Conservation (phyloP, 2,329 filamentous ascomycete species). For the Pestalotiopsis sp. region DNA sequence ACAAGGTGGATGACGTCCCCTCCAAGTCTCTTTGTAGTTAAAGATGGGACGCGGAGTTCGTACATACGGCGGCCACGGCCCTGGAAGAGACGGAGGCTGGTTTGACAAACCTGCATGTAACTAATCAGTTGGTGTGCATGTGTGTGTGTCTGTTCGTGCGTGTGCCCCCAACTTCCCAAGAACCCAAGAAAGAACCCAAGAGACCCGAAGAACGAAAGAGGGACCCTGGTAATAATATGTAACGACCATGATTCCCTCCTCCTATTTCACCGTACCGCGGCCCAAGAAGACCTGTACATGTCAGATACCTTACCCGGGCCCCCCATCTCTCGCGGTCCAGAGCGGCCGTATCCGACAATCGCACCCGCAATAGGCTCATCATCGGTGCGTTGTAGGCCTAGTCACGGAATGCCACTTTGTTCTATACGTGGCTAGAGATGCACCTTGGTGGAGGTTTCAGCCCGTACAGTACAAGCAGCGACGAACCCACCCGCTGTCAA, state of each 20-base stretch:
- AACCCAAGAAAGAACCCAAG: too few species aligned
- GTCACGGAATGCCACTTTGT: neutral
- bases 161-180: too few species aligned
- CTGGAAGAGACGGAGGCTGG: neutral
- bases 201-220: too few species aligned
- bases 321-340: constrained; percentile 1
- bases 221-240: neutral
- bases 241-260: neutral
- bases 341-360: constrained; percentile 5
- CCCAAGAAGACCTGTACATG: neutral
- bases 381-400: constrained; percentile 3
- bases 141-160: neutral
- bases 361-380: constrained; percentile 9
- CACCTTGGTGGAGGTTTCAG: neutral
- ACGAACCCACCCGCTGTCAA: neutral
- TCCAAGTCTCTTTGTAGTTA: constrained; percentile 11
- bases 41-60: neutral
- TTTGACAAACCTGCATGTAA: neutral
- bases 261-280: neutral
- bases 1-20: constrained; percentile 12
- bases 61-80: too few species aligned
- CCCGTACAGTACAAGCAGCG: neutral
- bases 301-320: neutral
- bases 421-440: neutral
- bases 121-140: neutral